Percentiles rank a stretch among this genome's conserved stretches.
These are phyloP conservation scores for Kickxella alabastrina DNA, from an alignment of 192 early-diverging fungal genomes.

Conservation along the genomic window DNA sequence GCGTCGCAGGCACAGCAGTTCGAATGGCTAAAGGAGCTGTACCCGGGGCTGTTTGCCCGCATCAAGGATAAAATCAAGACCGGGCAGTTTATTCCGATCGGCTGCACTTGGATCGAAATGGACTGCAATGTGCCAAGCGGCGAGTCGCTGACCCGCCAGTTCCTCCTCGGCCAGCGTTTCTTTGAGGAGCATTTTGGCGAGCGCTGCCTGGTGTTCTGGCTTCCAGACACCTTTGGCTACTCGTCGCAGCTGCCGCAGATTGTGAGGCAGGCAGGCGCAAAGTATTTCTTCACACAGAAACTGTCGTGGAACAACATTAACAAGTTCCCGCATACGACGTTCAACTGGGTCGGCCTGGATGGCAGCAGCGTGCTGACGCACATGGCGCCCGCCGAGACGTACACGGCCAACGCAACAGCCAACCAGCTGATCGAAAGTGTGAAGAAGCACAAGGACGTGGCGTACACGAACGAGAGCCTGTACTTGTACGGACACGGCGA, in stretches of 20 bases:
- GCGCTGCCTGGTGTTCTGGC: conserved; percentile 80
- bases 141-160: conserved; percentile 91
- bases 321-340: conserved; percentile 96
- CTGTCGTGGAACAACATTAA: conserved; percentile 99
- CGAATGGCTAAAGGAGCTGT: conserved; percentile 82
- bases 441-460: conserved; percentile 83
- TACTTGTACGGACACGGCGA: conserved; percentile 95
- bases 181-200: conserved; percentile 75
- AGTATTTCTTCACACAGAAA: conserved; percentile 99
- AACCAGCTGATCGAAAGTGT: conserved; percentile 61
- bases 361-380: conserved; percentile 82
- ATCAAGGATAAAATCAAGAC: conserved; percentile 65
- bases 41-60: conserved; percentile 77
- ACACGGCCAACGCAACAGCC: conserved; percentile 60
- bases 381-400: conserved; percentile 90
- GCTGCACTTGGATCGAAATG: conserved; percentile 98
- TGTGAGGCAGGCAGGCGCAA: conserved; percentile 63
- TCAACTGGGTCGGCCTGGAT: conserved; percentile 89
- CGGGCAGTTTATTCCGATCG: conserved; percentile 89
- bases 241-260: conserved; percentile 93
- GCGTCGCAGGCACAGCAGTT: conserved; percentile 97
- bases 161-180: conserved; percentile 88
- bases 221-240: conserved; percentile 94
- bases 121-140: conserved; percentile 97
- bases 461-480: conserved; percentile 79